Conservation (phyloP, 2,329 filamentous ascomycete species). For the Westerdykella sp. region DNA sequence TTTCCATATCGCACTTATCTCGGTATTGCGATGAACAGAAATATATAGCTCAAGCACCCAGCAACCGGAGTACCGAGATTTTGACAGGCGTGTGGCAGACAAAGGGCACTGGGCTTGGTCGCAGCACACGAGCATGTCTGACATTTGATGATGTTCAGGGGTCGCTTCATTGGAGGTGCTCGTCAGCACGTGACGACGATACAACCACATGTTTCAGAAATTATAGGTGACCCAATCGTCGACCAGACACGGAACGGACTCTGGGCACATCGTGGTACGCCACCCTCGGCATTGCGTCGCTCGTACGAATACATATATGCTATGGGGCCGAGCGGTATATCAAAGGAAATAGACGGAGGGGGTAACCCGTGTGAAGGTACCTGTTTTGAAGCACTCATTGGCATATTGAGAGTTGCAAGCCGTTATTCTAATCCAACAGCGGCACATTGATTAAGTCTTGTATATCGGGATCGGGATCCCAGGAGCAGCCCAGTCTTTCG, state of each 20-base stretch:
- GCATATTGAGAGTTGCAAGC: no score
- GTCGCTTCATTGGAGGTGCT: neutral
- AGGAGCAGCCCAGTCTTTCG: no score
- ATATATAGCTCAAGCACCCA: constrained; percentile 2
- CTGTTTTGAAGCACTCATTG: no score
- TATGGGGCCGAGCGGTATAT: no score
- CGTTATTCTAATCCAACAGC: no score
- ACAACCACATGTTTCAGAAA: constrained; percentile 4
- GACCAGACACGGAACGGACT: no score
- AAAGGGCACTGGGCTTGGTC: neutral
- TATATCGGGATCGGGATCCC: no score
- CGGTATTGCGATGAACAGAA: constrained; percentile 1
- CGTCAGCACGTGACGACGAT: neutral
- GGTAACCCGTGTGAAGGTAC: no score
- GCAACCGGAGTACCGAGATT: neutral
- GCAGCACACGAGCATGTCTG: neutral
- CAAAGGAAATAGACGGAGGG: no score
- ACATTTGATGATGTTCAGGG: constrained; percentile 4
- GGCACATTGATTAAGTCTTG: no score
- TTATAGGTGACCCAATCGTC: neutral
- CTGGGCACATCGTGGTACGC: no score
- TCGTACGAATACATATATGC: neutral
- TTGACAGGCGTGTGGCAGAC: neutral
- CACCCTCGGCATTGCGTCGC: no score
- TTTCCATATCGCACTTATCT: constrained; percentile 1